Conservation (phyloP, 2,329 filamentous ascomycete species). For the Fulvia fulva region DNA sequence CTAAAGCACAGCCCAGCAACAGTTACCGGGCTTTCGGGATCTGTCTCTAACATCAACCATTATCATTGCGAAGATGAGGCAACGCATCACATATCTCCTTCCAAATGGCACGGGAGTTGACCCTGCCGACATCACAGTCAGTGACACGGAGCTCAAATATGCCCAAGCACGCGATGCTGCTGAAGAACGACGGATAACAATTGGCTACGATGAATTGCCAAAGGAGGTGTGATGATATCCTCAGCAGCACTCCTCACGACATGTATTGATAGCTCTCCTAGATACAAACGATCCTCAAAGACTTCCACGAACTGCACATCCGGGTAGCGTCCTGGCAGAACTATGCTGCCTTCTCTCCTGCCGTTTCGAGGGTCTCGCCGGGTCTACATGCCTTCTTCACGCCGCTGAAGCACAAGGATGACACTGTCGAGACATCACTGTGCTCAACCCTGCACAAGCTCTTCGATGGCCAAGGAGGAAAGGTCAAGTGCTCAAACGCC, state of each 20-base stretch:
- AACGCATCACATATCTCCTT: slow-evolving; percentile 72
- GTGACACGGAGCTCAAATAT: slow-evolving; percentile 52
- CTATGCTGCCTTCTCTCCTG: slow-evolving; percentile 62
- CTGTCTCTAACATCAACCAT: not conserved
- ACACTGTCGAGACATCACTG: slow-evolving; percentile 36
- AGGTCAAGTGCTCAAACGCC: slow-evolving; percentile 48
- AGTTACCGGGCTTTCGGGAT: too few relatives aligned
- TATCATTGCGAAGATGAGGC: slow-evolving; percentile 54
- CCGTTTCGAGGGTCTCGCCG: slow-evolving; percentile 69
- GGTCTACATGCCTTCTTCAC: slow-evolving; percentile 80
- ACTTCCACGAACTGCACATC: slow-evolving; percentile 69
- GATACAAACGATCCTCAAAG: slow-evolving; percentile 59
- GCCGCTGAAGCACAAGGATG: slow-evolving; percentile 42
- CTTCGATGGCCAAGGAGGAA: slow-evolving; percentile 45
- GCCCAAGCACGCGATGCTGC: slow-evolving; percentile 57
- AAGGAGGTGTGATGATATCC: slow-evolving; percentile 47
- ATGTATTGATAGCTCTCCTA: slow-evolving; percentile 30
- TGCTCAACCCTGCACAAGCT: slow-evolving; percentile 57
- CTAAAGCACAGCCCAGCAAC: too few relatives aligned
- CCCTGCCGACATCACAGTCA: slow-evolving; percentile 59
- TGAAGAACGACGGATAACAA: slow-evolving; percentile 74
- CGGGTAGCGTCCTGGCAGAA: slow-evolving; percentile 65
- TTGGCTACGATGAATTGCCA: slow-evolving; percentile 70
- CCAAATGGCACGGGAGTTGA: slow-evolving; percentile 61
- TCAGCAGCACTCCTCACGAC: too few relatives aligned